phyloP scores from a whole-genome alignment of 225 moss, liverwort and hornwort species.

The Pseudisothecium myosuroides region DNA sequence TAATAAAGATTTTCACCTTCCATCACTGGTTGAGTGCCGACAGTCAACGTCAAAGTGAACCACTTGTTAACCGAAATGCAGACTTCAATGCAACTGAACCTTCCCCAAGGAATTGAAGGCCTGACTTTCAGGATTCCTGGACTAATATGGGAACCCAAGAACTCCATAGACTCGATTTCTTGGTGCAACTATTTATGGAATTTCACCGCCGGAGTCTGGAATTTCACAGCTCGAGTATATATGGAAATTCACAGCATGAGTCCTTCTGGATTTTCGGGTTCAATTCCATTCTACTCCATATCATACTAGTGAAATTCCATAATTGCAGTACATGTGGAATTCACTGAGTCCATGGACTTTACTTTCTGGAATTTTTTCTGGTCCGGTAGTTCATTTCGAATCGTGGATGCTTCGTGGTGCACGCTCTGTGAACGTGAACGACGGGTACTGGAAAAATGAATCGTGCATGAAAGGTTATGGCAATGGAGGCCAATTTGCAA shows the following conservation, averaged over 20 bases:
- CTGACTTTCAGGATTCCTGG: not conserved
- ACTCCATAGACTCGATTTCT: not conserved
- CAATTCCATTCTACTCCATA: not conserved
- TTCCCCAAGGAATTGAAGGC: not conserved
- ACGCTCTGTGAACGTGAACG: not conserved
- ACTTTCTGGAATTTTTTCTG: not conserved
- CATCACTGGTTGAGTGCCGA: not conserved
- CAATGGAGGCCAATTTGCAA: not conserved
- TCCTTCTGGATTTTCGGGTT: not conserved
- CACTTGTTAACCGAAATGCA: not conserved
- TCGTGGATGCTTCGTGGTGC: not conserved
- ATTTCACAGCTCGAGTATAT: not conserved
- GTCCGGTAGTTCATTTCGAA: not conserved
- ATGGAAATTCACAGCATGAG: not conserved
- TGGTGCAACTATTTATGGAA: not conserved
- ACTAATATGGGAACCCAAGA: not conserved
- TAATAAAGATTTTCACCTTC: not conserved
- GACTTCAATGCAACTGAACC: not conserved
- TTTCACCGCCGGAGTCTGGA: too few relatives aligned
- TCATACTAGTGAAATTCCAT: not conserved
- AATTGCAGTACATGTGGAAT: not conserved
- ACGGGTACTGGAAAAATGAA: not conserved
- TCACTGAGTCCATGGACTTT: not conserved
- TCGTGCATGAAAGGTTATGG: not conserved
- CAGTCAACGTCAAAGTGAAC: not conserved